phyloP scores from a whole-genome alignment of 2,329 filamentous ascomycete genomes.

The Fusarium tricinctum region DNA sequence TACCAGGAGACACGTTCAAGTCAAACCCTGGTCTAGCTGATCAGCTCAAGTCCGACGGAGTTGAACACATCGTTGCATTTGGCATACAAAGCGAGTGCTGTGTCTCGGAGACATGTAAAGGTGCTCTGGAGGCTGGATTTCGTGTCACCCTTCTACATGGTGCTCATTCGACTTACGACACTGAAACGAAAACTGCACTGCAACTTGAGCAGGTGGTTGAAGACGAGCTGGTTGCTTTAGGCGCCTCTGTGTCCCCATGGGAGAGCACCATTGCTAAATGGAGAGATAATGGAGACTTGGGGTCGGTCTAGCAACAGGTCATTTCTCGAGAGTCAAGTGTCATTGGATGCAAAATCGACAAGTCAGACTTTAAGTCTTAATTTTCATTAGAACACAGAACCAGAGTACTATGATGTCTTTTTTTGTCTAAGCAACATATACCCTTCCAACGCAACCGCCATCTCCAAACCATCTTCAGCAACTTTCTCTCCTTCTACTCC shows the following conservation, averaged over 20 bases:
- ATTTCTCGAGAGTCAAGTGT: no score
- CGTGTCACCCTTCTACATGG: conserved; percentile 23
- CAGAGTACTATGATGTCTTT: no score
- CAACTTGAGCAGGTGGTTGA: conserved; percentile 21
- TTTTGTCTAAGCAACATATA: no score
- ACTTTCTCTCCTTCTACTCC: no score
- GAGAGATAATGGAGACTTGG: conserved; percentile 4
- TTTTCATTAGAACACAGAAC: no score
- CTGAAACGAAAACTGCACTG: conserved; percentile 1
- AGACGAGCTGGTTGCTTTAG: conserved; percentile 5
- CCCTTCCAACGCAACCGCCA: no score
- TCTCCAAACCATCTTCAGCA: no score
- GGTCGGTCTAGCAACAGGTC: neutral
- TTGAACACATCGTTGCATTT: conserved; percentile 26
- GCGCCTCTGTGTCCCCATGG: conserved; percentile 12
- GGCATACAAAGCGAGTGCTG: conserved; percentile 37
- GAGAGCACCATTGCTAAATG: conserved; percentile 7
- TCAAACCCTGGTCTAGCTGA: conserved; percentile 16
- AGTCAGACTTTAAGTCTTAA: no score
- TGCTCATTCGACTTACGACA: conserved; percentile 32
- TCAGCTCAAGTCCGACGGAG: conserved; percentile 7
- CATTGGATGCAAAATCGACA: no score
- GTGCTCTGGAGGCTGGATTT: conserved; percentile 30
- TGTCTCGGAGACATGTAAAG: conserved; percentile 29
- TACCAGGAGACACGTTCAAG: conserved; percentile 26